A percentile compares a stretch with the other conserved stretches of the same genome.
These are phyloP conservation scores for Penicillium sp. DNA, from an alignment of 2,329 filamentous ascomycete genomes.

Conservation along the genomic window DNA sequence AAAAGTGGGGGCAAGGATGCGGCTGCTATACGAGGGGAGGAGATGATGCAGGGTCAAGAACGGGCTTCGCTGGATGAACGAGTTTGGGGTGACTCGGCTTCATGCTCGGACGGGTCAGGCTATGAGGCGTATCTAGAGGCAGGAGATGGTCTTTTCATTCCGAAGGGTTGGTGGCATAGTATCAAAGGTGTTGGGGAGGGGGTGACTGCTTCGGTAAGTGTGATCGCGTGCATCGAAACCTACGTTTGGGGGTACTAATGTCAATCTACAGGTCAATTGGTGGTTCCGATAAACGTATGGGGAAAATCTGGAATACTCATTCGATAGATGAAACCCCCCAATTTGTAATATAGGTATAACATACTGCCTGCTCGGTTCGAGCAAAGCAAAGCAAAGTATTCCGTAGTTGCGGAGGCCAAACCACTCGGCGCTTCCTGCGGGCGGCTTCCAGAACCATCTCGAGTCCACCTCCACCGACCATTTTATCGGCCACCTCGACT, in stretches of 20 bases:
- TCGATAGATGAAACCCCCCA: no score
- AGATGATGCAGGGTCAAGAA: constrained; percentile 89
- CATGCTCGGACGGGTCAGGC: constrained; percentile 26
- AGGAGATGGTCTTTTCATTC: constrained; percentile 77
- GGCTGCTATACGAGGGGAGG: constrained; percentile 67
- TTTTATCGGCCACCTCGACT: constrained; percentile 14
- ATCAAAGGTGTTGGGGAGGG: constrained; percentile 64
- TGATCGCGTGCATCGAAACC: constrained; percentile 1
- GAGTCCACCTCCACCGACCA: constrained; percentile 7
- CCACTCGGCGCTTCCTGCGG: neutral
- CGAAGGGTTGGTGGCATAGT: constrained; percentile 85
- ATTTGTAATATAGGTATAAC: no score
- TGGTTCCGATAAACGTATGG: constrained; percentile 64
- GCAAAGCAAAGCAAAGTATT: neutral
- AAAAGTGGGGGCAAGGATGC: constrained; percentile 35
- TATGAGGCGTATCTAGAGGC: constrained; percentile 60
- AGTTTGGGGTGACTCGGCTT: constrained; percentile 62
- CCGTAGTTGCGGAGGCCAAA: neutral
- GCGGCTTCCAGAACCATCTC: constrained; percentile 21
- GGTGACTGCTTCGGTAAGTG: constrained; percentile 60
- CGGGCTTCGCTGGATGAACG: constrained; percentile 65
- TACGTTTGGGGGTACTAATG: constrained; percentile 27
- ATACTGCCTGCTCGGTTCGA: no score
- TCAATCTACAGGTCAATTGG: constrained; percentile 63
- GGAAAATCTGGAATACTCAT: neutral